These are phyloP conservation scores for Fusarium chuoi DNA, from an alignment of 2,329 filamentous ascomycete genomes.

Conservation along the genomic window DNA sequence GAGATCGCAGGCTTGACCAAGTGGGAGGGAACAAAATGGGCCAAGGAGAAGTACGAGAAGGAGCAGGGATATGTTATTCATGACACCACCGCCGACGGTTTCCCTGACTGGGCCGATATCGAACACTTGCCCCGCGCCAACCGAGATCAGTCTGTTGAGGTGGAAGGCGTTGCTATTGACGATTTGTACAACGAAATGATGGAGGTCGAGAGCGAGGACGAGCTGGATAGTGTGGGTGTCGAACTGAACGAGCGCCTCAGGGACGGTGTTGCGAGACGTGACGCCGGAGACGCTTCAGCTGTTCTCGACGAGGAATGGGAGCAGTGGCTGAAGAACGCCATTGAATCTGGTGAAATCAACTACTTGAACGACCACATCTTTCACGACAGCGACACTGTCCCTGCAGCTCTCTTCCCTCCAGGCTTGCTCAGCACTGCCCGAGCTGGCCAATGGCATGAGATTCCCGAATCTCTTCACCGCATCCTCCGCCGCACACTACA, in stretches of 20 bases:
- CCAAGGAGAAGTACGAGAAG: constrained; percentile 80
- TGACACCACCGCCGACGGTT: constrained; percentile 77
- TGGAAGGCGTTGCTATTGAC: constrained; percentile 33
- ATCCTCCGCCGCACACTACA: constrained; percentile 61
- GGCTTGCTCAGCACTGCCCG: constrained; percentile 66
- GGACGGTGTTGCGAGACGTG: constrained; percentile 70
- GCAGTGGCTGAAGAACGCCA: constrained; percentile 77
- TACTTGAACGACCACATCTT: constrained; percentile 56
- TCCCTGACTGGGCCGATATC: constrained; percentile 64
- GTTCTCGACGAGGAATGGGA: constrained; percentile 78
- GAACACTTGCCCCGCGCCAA: constrained; percentile 29
- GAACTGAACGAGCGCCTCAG: constrained; percentile 72
- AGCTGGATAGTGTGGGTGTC: constrained; percentile 66
- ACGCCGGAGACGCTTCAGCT: constrained; percentile 67
- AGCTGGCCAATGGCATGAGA: constrained; percentile 66
- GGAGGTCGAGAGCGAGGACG: constrained; percentile 64
- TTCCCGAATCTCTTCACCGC: constrained; percentile 66
- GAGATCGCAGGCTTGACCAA: constrained; percentile 80
- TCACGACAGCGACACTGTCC: constrained; percentile 44
- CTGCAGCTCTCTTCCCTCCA: constrained; percentile 58
- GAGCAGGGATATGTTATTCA: constrained; percentile 76
- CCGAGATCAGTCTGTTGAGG: constrained; percentile 19
- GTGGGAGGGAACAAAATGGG: constrained; percentile 87
- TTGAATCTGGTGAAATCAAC: constrained; percentile 69
- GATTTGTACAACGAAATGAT: constrained; percentile 49